These are phyloP conservation scores for Exsudoporus floridanus DNA, from an alignment of 1,284 basidiomycete genomes.

Conservation along the genomic window DNA sequence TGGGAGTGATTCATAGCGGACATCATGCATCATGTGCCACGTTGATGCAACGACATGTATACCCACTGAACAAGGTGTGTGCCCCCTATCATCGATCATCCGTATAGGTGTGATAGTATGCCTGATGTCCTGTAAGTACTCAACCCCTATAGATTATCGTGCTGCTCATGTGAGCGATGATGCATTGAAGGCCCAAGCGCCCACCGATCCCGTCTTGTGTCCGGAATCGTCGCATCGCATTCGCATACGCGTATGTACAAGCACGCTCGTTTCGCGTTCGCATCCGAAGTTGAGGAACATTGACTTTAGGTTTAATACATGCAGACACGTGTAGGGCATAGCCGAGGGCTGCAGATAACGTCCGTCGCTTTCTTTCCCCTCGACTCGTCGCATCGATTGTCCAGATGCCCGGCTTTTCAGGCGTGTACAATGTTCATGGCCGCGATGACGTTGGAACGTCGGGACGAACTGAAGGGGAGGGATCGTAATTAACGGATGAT, in stretches of 20 bases:
- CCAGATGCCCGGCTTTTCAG: background rate
- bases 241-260: background rate
- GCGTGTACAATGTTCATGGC: too few species aligned
- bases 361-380: background rate
- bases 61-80: background rate
- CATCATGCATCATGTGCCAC: background rate
- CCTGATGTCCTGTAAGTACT: background rate
- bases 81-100: background rate
- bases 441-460: background rate
- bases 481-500: slow-evolving; percentile 1
- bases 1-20: background rate
- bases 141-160: background rate
- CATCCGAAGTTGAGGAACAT: slow-evolving; percentile 2
- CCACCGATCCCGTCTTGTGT: background rate
- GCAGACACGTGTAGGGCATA: slow-evolving; percentile 4
- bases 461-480: background rate
- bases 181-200: too few species aligned
- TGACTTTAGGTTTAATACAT: slow-evolving; percentile 11
- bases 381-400: background rate
- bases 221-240: background rate
- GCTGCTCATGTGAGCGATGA: background rate
- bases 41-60: background rate
- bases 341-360: background rate
- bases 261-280: slow-evolving; percentile 3
- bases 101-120: background rate